Base-by-base conservation (phyloP, 306 rosid species). In the barrel medic (Medicago truncatula) region DNA sequence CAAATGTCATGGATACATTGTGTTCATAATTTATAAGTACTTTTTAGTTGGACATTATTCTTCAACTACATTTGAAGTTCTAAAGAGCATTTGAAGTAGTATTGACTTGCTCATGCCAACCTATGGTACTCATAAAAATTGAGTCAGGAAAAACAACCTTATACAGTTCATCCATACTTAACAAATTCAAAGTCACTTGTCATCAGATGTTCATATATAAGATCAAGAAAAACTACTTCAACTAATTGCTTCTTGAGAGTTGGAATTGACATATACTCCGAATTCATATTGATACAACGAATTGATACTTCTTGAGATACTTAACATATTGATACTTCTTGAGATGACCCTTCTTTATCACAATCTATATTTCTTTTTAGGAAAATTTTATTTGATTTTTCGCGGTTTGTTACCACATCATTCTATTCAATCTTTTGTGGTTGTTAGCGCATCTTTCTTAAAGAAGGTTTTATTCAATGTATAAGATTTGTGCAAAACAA, bases 11-110 rank as follows among this genome's bases (percentile, higher is more conserved):
- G 28, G 28, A 23, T 23, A 23, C 2, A 23, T 1, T 23, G 28
- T 23, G 28, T 23, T 23, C 28, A 23, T 23, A 23, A 23, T 23
- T 23, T 23, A 23, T 23, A 23, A 23, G 2, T 23, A 23, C 28
- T 23, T 23, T 23, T 23, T 23, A 2, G 28, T 23, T 23, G 28
- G 28, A 23, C 28, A 23, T 23, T 23, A 23, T 23, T 23, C 28
- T 23, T 23, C 28, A 23, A 23, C 28, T 23, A 23, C 28, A 23
- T 23, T 23, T 23, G 28, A 23, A 23, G 28, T 23, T 23, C 47
- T 76, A 73, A 75, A 49, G 82, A 91, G 98, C 92, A 25, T 94
- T 94, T 71, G 98, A 94, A 78, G 93, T 91, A 53, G 76, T 78
- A 59, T 78, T 78, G 38, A 71, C 31, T 71, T 89, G 91, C 28